Base-by-base conservation (phyloP, 345 rosid genomes). In the Chamaenerion angustifolium region DNA sequence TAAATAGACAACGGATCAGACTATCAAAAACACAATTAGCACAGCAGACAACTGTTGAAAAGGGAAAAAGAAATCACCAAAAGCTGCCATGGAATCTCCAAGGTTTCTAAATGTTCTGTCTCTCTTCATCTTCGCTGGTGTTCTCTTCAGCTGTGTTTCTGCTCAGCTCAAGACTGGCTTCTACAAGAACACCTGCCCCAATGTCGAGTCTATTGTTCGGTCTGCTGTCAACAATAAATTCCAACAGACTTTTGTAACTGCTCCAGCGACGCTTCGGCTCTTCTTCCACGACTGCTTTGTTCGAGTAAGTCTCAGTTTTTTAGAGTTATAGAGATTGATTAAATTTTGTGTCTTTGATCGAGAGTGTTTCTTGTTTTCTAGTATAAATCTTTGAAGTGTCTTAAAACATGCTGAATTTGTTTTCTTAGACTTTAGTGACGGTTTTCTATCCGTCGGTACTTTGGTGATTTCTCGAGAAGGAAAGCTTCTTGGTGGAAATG, bases 281-380 rank as follows among this genome's bases (percentile, higher is more conserved):
- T 72, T 68, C 49, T 78, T 78, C 76, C 85, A 82, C 4, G 89
- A 79, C 16, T 82, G 90, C 63, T 60, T 79, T 23, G 83, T 79
- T 47, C 65, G 77, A 70, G 90, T 81, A 9, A 18, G 69, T 57
- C 37, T 7, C 37, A 7, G 5, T 31, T 4, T 7, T 31, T 7
- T 31, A 7, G 8, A 31, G 37, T 31, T 31, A 31, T 46, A 8
- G 35, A 45, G 6, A 14, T 46, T 46, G 3, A 18, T 11, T 45
- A 12, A 16, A 8, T 16, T 37, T 27, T 1, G 10, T 13, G 15
- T 41, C 1, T 48, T 7, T 18, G n/a, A n/a, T n/a, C n/a, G n/a
- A n/a, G n/a, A n/a, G n/a, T n/a, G n/a, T n/a, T n/a, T n/a, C n/a
- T n/a, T n/a, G n/a, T n/a, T n/a, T n/a, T n/a, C n/a, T n/a, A n/a